phyloP scores from a whole-genome alignment of 495 filamentous ascomycete species.

The Aspergillus mulundensis region DNA sequence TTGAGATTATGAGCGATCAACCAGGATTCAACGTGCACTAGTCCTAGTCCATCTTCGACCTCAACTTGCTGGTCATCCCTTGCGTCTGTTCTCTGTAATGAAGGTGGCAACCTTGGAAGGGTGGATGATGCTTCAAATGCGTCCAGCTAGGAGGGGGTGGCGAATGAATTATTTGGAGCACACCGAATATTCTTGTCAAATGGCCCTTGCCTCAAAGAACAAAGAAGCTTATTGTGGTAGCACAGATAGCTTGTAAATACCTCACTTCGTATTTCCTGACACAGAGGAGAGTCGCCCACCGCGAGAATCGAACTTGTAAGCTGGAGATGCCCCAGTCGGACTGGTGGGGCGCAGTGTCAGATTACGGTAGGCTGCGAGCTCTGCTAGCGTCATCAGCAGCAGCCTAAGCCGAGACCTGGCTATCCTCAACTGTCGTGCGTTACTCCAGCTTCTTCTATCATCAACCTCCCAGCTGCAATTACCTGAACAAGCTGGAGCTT shows the following conservation, averaged over 20 bases:
- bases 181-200: too few species aligned
- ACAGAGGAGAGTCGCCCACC: not conserved
- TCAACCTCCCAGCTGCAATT: constrained; percentile 12
- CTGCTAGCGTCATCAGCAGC: constrained; percentile 43
- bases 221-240: not conserved
- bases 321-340: too few species aligned
- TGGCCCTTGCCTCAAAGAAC: too few species aligned
- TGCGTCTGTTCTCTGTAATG: not conserved
- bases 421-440: constrained; percentile 16
- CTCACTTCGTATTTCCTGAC: not conserved
- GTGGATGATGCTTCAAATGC: not conserved
- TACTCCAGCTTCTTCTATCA: constrained; percentile 22
- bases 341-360: not conserved
- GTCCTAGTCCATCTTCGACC: too few species aligned
- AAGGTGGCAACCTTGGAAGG: not conserved
- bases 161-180: not conserved
- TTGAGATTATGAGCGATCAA: too few species aligned
- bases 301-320: not conserved
- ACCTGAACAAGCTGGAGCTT: not conserved
- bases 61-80: too few species aligned
- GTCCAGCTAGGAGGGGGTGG: not conserved
- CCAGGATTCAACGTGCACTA: too few species aligned
- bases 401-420: constrained; percentile 14
- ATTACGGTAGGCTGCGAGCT: constrained; percentile 20
- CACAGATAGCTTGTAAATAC: not conserved